Conservation (phyloP, 768 basidiomycete species). For the Boletus coccyginus region DNA sequence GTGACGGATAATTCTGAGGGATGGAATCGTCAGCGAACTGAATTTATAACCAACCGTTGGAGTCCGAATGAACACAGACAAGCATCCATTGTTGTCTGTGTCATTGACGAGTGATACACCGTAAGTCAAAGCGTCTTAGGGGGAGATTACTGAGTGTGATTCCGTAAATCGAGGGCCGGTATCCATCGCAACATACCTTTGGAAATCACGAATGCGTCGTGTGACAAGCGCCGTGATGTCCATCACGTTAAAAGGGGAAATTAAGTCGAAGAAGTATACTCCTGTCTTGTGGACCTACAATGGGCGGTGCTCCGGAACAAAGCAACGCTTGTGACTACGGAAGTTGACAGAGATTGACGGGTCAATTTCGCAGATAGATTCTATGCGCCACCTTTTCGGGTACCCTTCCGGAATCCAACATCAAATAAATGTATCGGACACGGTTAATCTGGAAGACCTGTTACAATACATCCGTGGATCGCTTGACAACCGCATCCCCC, state of each 20-base stretch:
- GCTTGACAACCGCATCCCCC: background rate
- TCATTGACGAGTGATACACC: no score
- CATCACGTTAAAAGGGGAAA: background rate
- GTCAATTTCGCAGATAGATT: background rate
- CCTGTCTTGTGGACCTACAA: background rate
- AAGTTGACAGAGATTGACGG: background rate
- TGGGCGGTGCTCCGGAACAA: background rate
- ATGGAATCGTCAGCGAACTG: no score
- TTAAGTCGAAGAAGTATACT: background rate
- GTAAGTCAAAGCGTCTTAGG: background rate
- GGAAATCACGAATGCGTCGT: background rate
- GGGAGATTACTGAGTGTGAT: background rate
- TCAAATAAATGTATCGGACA: background rate
- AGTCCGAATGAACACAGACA: no score
- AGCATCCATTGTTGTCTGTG: background rate
- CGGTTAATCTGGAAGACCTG: background rate
- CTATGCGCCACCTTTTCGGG: background rate
- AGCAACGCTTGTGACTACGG: background rate
- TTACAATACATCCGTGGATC: background rate
- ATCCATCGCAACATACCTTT: background rate
- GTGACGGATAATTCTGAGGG: no score
- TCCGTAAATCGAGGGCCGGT: no score
- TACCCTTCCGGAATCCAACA: background rate
- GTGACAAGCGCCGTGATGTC: background rate
- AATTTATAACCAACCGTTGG: no score